Conservation (phyloP, 2,329 filamentous ascomycete species). For the Aspergillus carbonarius region DNA sequence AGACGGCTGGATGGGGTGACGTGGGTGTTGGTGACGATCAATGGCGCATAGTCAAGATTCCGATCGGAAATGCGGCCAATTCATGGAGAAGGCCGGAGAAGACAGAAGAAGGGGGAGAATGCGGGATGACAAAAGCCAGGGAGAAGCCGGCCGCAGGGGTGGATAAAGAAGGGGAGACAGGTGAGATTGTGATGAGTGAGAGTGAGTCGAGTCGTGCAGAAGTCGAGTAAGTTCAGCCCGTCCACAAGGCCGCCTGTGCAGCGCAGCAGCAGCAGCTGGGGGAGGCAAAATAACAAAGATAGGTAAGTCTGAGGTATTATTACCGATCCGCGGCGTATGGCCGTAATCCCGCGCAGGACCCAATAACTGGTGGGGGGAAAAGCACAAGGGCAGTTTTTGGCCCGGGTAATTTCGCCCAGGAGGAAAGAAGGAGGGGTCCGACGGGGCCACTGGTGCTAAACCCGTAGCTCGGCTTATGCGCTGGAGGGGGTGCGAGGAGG, state of each 20-base stretch:
- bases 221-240: background rate
- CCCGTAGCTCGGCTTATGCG: no score
- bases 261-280: background rate
- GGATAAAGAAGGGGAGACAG: background rate
- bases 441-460: no score
- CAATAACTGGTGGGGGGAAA: background rate
- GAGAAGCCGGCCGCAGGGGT: background rate
- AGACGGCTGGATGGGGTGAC: conserved; percentile 12
- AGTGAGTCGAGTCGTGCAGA: conserved; percentile 1
- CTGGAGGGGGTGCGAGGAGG: background rate
- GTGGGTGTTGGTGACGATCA: conserved; percentile 23
- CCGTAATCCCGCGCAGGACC: background rate
- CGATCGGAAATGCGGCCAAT: conserved; percentile 13
- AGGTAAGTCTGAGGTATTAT: background rate
- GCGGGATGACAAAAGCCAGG: conserved; percentile 1
- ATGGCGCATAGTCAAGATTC: conserved; percentile 16
- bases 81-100: conserved; percentile 20
- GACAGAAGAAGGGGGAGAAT: conserved; percentile 11
- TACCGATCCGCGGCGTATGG: background rate
- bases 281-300: background rate
- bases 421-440: background rate
- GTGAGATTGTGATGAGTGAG: background rate
- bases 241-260: background rate
- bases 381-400: background rate
- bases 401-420: conserved; percentile 5